phyloP scores from a whole-genome alignment of 225 moss, liverwort and hornwort species.

The Physcomitrellopsis africana region DNA sequence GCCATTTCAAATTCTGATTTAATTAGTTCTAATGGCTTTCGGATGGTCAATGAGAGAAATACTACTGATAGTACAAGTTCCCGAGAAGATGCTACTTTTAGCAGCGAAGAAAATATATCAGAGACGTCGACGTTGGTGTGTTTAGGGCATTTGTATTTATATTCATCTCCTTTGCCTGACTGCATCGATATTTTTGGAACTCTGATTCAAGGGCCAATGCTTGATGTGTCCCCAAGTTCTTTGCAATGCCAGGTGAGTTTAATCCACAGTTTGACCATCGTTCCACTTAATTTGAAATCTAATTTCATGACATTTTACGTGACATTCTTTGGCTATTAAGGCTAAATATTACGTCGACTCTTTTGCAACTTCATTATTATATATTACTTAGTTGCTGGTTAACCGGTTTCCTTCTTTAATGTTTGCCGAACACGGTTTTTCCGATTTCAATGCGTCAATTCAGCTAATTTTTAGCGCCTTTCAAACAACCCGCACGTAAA shows the following conservation, averaged over 20 bases:
- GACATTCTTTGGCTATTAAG: neutral
- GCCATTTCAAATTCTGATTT: conserved; percentile 36
- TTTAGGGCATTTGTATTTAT: conserved; percentile 81
- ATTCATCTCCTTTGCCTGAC: conserved; percentile 90
- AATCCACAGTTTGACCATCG: conserved; percentile 21
- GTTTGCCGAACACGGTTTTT: neutral
- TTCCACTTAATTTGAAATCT: conserved; percentile 14
- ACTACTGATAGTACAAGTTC: conserved; percentile 26
- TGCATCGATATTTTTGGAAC: conserved; percentile 83
- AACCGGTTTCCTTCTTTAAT: conserved; percentile 5
- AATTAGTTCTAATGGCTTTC: conserved; percentile 27
- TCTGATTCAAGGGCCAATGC: conserved; percentile 70
- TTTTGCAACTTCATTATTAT: conserved; percentile 2
- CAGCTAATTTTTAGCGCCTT: conserved; percentile 8
- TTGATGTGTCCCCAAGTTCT: conserved; percentile 73
- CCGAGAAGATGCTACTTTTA: conserved; percentile 44
- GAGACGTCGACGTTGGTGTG: conserved; percentile 66
- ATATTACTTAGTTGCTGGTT: conserved; percentile 18
- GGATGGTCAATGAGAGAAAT: conserved; percentile 36
- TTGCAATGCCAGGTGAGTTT: conserved; percentile 76
- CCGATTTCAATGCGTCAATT: neutral
- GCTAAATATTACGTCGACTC: conserved; percentile 5
- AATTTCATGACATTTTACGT: conserved; percentile 1
- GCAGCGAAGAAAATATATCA: conserved; percentile 48
- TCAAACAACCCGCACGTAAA: conserved; percentile 12